These are phyloP conservation scores for Phytophthora palmivora DNA, from an alignment of 352 stramenopile genomes.

Conservation along the genomic window DNA sequence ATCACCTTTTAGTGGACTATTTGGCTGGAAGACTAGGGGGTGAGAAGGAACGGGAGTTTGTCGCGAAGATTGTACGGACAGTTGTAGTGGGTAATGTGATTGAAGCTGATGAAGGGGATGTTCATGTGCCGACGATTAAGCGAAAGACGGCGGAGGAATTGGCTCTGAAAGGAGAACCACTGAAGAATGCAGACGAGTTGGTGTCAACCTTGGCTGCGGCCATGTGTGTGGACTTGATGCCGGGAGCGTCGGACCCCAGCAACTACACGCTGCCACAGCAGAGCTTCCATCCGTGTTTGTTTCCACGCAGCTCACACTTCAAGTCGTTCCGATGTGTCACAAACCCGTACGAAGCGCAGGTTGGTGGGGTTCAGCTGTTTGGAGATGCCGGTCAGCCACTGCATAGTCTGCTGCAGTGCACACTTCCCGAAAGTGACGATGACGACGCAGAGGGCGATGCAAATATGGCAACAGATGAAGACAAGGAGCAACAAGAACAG, in stretches of 20 bases:
- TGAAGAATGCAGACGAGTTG: conserved; percentile 78
- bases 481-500: conserved; percentile 26
- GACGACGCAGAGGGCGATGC: conserved; percentile 40
- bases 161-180: conserved; percentile 49
- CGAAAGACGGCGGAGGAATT: conserved; percentile 60
- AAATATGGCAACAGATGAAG: conserved; percentile 30
- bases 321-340: conserved; percentile 85
- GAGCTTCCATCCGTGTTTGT: conserved; percentile 94
- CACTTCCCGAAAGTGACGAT: conserved; percentile 36
- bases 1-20: conserved; percentile 82
- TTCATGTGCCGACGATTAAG: conserved; percentile 39
- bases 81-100: conserved; percentile 78
- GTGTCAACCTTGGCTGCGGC: conserved; percentile 73
- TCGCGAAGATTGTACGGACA: conserved; percentile 77
- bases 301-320: conserved; percentile 88
- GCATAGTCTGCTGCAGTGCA: conserved; percentile 83
- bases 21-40: conserved; percentile 67
- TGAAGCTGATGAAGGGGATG: conserved; percentile 16
- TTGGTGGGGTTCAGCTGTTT: conserved; percentile 75
- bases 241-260: conserved; percentile 88
- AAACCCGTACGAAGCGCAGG: conserved; percentile 93
- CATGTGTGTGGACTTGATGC: conserved; percentile 94
- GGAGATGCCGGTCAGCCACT: conserved; percentile 91
- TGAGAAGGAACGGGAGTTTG: conserved; percentile 61
- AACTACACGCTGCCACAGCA: conserved; percentile 93